Percentiles rank a stretch among this genome's conserved stretches.
phyloP scores from a whole-genome alignment of 169 alveolate genomes.

The Eimeria zaria region DNA sequence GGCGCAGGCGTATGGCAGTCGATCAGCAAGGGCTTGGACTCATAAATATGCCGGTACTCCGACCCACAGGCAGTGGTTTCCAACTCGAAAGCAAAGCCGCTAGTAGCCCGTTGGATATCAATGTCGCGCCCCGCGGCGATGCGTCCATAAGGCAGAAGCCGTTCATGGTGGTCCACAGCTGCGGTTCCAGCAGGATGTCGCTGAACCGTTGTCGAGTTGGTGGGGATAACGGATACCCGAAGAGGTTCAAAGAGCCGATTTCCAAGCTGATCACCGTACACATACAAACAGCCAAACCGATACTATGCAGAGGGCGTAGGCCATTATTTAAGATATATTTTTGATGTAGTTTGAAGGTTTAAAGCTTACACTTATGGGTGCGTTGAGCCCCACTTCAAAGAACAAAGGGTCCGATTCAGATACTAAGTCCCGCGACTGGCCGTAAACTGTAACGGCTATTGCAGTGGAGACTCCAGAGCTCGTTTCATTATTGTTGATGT shows the following conservation, averaged over 20 bases:
- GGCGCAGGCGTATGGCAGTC: conserved; percentile 54
- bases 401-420: conserved; percentile 79
- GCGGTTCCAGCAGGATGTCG: conserved; percentile 5
- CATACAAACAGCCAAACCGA: not conserved
- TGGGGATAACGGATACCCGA: conserved; percentile 39
- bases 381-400: conserved; percentile 77
- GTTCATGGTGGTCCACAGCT: conserved; percentile 1
- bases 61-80: conserved; percentile 46
- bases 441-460: conserved; percentile 80
- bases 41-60: conserved; percentile 58
- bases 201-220: not conserved
- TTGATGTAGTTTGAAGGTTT: not conserved
- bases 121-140: conserved; percentile 72
- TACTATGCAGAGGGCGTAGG: not conserved
- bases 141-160: conserved; percentile 1
- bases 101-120: conserved; percentile 48
- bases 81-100: conserved; percentile 68
- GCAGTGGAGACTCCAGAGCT: conserved; percentile 49
- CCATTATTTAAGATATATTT: too few relatives aligned
- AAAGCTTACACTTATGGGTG: conserved; percentile 72
- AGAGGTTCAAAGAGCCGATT: conserved; percentile 80
- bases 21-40: conserved; percentile 53
- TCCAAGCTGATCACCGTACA: conserved; percentile 50
- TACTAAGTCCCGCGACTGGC: conserved; percentile 69
- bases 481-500: not conserved